phyloP scores from a whole-genome alignment of 306 rosid species.

The Citrullus amarus region DNA sequence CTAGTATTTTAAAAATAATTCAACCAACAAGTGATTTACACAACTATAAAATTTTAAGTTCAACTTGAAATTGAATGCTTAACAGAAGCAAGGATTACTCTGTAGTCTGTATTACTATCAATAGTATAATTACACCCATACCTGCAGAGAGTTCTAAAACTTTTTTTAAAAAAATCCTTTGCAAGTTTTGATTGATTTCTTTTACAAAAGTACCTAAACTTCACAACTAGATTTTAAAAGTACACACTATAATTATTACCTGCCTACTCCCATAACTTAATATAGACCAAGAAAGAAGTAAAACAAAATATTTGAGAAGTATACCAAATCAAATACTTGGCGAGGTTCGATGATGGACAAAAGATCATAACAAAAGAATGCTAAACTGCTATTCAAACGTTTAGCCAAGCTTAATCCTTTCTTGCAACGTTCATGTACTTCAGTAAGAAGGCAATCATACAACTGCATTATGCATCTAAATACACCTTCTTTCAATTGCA shows the following conservation, averaged over 20 bases:
- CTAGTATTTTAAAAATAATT: background rate
- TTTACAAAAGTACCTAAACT: background rate
- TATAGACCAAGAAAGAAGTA: background rate
- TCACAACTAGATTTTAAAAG: background rate
- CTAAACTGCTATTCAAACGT: constrained; percentile 93
- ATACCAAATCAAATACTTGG: constrained; percentile 95
- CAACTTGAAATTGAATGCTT: background rate
- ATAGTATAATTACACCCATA: background rate
- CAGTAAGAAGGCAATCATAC: constrained; percentile 96
- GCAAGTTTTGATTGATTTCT: background rate
- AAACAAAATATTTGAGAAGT: constrained; percentile 11
- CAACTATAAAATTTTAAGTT: background rate
- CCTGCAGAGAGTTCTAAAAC: background rate
- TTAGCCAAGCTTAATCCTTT: constrained; percentile 94
- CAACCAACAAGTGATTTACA: background rate
- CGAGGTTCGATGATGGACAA: constrained; percentile 92
- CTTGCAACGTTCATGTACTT: constrained; percentile 98
- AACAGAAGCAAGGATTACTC: background rate
- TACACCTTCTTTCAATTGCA: constrained; percentile 97
- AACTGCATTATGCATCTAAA: constrained; percentile 96
- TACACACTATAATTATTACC: background rate
- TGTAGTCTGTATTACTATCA: background rate
- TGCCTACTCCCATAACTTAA: background rate
- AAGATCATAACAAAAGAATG: constrained; percentile 96
- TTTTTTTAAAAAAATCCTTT: background rate